A percentile compares a stretch with the other conserved stretches of the same genome.
Evolutionary conservation across 2,329 filamentous ascomycete genomes (phyloP).

Genomic region (Trichoderma brevicompactum): DNA sequence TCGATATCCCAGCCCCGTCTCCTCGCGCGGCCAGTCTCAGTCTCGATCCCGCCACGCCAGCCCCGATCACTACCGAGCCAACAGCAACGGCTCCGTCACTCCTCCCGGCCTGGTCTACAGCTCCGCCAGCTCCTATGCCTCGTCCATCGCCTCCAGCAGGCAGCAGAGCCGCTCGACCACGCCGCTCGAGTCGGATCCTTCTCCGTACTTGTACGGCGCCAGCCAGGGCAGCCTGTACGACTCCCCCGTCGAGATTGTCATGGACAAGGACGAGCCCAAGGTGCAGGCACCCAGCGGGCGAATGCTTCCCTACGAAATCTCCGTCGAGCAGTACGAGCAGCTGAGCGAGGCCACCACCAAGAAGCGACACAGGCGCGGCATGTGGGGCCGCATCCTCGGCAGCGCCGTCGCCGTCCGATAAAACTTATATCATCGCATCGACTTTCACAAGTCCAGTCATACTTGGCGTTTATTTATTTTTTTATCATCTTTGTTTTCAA

Average conservation of each 20-base stretch:
- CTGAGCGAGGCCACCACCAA: conserved; percentile 52
- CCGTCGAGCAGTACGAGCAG: conserved; percentile 55
- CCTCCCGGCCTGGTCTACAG: conserved; percentile 55
- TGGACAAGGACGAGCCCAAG: conserved; percentile 48
- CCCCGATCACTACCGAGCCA: conserved; percentile 47
- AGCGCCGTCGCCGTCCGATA: conserved; percentile 48
- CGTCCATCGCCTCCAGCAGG: conserved; percentile 53
- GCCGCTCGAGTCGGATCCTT: conserved; percentile 52
- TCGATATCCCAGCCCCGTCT: conserved; percentile 52
- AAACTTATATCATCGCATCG: background rate
- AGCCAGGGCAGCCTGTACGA: conserved; percentile 51
- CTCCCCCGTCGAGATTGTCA: conserved; percentile 53
- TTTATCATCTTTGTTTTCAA: background rate
- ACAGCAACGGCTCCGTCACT: conserved; percentile 46
- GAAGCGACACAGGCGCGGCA: conserved; percentile 56
- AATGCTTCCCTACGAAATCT: conserved; percentile 61
- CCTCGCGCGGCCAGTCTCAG: conserved; percentile 49
- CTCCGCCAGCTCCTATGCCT: conserved; percentile 56
- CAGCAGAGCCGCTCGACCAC: conserved; percentile 58
- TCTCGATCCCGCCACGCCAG: conserved; percentile 49
- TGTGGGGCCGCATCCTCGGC: conserved; percentile 60
- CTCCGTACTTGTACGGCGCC: conserved; percentile 49
- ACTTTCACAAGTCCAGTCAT: background rate
- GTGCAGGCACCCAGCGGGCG: conserved; percentile 39
- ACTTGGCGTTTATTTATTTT: conserved; percentile 4